Percentiles rank a stretch among this genome's conserved stretches.
These are phyloP conservation scores for Neofusicoccum cordaticola DNA, from an alignment of 2,329 filamentous ascomycete genomes.

Conservation along the genomic window DNA sequence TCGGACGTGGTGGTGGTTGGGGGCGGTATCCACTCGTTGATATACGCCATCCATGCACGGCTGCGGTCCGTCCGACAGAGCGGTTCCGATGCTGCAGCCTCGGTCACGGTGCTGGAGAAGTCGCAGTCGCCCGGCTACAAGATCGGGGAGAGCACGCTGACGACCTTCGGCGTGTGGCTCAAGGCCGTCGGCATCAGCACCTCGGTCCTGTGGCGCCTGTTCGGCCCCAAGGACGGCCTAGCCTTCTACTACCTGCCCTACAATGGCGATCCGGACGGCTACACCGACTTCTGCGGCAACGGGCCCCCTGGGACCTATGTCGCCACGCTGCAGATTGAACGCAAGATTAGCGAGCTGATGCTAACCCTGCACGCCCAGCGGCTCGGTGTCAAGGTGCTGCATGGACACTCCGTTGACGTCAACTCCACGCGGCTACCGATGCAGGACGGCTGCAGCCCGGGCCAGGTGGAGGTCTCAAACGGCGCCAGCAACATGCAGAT, in stretches of 20 bases:
- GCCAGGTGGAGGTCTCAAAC: background rate
- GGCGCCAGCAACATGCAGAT: background rate
- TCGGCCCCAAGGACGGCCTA: background rate
- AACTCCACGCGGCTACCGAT: background rate
- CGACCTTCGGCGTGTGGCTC: slow-evolving; percentile 4
- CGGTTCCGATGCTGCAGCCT: background rate
- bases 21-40: slow-evolving; percentile 22
- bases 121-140: slow-evolving; percentile 1
- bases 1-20: background rate
- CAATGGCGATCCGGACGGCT: background rate
- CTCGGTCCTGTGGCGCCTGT: background rate
- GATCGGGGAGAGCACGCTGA: slow-evolving; percentile 6
- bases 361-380: background rate
- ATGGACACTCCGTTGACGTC: background rate
- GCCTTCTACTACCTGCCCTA: slow-evolving; percentile 5
- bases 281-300: background rate
- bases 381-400: background rate
- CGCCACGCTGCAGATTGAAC: background rate
- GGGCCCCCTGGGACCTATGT: background rate
- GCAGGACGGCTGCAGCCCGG: background rate
- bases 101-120: background rate
- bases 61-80: background rate
- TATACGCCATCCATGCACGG: slow-evolving; percentile 9
- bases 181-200: background rate
- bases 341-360: background rate